Percentiles rank a stretch among this genome's conserved stretches.
Evolutionary conservation across 139 green algal species (phyloP).

Genomic region (Asterochloris erici): DNA sequence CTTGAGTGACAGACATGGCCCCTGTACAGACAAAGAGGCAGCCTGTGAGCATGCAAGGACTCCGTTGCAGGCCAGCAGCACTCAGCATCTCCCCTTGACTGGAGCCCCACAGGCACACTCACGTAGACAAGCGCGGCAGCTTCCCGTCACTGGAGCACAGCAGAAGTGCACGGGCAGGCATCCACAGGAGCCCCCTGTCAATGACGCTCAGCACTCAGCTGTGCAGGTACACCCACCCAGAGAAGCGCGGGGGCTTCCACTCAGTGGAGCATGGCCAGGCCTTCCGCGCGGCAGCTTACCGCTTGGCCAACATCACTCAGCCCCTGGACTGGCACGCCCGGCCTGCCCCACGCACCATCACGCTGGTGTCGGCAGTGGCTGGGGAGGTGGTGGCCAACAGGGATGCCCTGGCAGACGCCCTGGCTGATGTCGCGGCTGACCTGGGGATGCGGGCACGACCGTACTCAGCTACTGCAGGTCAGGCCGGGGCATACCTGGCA

Average conservation of each 20-base stretch:
- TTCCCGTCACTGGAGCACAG: too few species aligned
- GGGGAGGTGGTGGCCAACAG: constrained; percentile 39
- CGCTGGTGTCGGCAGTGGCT: constrained; percentile 36
- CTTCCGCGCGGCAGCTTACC: constrained; percentile 38
- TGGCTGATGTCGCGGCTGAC: constrained; percentile 37
- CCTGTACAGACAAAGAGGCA: too few species aligned
- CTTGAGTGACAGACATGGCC: too few species aligned
- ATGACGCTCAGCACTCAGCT: background rate
- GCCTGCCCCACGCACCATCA: constrained; percentile 41
- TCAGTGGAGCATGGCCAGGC: constrained; percentile 18
- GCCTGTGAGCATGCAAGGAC: too few species aligned
- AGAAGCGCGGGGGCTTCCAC: constrained; percentile 29
- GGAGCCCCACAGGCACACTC: too few species aligned
- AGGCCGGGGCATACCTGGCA: background rate
- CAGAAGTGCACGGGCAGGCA: too few species aligned
- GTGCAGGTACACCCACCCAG: constrained; percentile 32
- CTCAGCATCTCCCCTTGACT: too few species aligned
- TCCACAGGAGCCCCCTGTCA: too few species aligned
- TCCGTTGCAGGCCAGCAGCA: too few species aligned
- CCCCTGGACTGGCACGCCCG: constrained; percentile 4
- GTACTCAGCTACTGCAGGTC: constrained; percentile 30
- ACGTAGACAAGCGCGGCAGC: too few species aligned
- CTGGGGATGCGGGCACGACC: constrained; percentile 37
- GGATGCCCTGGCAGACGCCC: constrained; percentile 28
- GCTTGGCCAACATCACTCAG: background rate